Conservation (phyloP, 495 filamentous ascomycete species). For the Saxispiralis lemnorum region DNA sequence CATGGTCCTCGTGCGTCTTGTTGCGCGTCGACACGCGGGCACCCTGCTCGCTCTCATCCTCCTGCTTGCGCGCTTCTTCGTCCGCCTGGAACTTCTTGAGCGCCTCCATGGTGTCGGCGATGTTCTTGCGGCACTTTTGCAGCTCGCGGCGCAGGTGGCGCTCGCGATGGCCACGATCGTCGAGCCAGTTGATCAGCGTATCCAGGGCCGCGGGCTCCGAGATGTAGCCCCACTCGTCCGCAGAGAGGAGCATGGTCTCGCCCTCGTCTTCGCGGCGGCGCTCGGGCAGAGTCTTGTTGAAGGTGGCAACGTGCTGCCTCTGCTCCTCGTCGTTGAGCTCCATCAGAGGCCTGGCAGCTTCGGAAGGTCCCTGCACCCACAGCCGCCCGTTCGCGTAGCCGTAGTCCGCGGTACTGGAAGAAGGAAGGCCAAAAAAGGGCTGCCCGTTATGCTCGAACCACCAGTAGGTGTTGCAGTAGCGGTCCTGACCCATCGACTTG, state of each 20-base stretch:
- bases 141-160: conserved; percentile 73
- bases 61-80: conserved; percentile 32
- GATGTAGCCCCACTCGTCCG: conserved; percentile 78
- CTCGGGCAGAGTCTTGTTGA: conserved; percentile 65
- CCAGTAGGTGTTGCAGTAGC: conserved; percentile 96
- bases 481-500: conserved; percentile 71
- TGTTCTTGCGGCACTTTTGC: conserved; percentile 54
- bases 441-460: conserved; percentile 99
- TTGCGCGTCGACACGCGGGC: conserved; percentile 64
- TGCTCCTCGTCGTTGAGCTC: conserved; percentile 56
- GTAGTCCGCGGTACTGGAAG: conserved; percentile 70
- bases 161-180: conserved; percentile 67
- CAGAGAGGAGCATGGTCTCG: conserved; percentile 54
- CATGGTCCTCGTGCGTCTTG: conserved; percentile 46
- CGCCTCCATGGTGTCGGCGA: conserved; percentile 61
- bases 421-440: conserved; percentile 78
- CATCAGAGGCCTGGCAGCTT: conserved; percentile 27
- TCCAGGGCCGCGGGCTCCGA: conserved; percentile 63
- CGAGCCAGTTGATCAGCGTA: conserved; percentile 69
- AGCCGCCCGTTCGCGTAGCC: conserved; percentile 84
- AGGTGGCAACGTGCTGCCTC: conserved; percentile 41
- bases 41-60: conserved; percentile 34
- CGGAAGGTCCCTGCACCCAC: conserved; percentile 91
- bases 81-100: conserved; percentile 51
- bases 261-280: conserved; percentile 80